A percentile compares a stretch with the other conserved stretches of the same genome.
Evolutionary conservation across 176 grass and related monocot genomes (phyloP).

Genomic region (sorghum (Sorghum bicolor)): DNA sequence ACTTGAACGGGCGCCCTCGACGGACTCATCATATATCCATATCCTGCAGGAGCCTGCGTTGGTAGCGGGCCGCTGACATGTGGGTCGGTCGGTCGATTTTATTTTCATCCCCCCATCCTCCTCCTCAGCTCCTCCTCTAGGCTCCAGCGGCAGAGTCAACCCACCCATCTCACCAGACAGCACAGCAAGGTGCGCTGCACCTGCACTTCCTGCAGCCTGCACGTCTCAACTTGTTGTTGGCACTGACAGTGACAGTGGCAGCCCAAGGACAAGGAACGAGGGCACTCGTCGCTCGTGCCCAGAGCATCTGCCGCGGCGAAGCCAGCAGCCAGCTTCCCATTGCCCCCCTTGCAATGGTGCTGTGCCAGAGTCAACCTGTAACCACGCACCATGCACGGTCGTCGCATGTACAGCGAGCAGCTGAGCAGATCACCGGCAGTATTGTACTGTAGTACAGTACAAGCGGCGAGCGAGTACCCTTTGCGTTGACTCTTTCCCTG

Average conservation of each 20-base stretch:
- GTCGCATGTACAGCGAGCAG: not conserved
- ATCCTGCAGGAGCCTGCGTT: too few relatives aligned
- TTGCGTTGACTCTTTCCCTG: not conserved
- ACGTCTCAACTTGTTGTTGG: conserved; percentile 6
- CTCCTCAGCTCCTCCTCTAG: too few relatives aligned
- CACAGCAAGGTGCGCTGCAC: not conserved
- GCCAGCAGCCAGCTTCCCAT: not conserved
- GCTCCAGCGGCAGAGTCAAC: not conserved
- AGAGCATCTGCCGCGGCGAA: not conserved
- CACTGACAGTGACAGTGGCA: not conserved
- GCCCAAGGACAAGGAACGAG: not conserved
- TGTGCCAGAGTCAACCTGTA: not conserved
- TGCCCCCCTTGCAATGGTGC: not conserved
- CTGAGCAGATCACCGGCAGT: not conserved
- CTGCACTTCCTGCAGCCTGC: not conserved
- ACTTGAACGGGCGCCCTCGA: too few relatives aligned
- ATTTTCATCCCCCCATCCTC: not conserved
- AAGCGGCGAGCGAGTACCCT: not conserved
- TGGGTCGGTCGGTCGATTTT: too few relatives aligned
- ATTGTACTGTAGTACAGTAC: too few relatives aligned
- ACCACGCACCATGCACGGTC: not conserved
- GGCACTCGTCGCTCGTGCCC: not conserved
- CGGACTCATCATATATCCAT: too few relatives aligned
- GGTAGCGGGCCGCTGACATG: too few relatives aligned
- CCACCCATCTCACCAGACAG: not conserved